Evolutionary conservation across 2,329 filamentous ascomycete species (phyloP), one percentile per base, ranked within the genome.

Genomic region (Fusarium equiseti): DNA sequence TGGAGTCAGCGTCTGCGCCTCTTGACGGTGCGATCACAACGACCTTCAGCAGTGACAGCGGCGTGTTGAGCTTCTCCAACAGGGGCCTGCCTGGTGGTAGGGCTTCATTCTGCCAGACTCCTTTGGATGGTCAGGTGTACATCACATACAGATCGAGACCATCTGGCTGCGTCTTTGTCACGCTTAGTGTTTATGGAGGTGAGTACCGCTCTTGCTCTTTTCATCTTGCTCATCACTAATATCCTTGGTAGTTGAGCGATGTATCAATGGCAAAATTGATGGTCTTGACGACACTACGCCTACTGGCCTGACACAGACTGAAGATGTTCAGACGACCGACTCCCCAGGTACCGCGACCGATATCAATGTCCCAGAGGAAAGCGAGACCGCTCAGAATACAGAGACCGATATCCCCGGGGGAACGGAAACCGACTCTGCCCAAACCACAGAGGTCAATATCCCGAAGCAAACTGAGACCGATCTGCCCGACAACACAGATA

Each of bases 121-220:
- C 22, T 18, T 43, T 43, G 3, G 48, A 43, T 55, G 60, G 60
- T 0, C 42, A 63, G 12, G 58, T 63, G 16, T 63, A 63, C 6
- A 53, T 63, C 8, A 43, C 48, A 2, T 63, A 63, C 4, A 32
- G 11, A 15, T 63, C 48, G 2, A 26, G 8, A 12, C 60, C 58
- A 2, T 11, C 32, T 12, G 32, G 42, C 6, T 63, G 60, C 9
- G 8, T 29, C 4, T 27, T 32, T 3, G 31, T 63, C 5, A 26
- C 38, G 1, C 31, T 63, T 1, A 45, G 12, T 24, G 22, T 50
- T 4, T 50, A 50, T 24, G 48, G 20, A 38, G 48, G 48, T 38
- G 16, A 15, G 31, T 18, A 38, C 16, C 3, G 13, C 5, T 4
- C 20, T 2, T 40, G 2, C 22, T 16, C 5, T 10, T 1, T 1